Conservation (phyloP, 805 yeast genomes). For the Nakazawaea peltata region DNA sequence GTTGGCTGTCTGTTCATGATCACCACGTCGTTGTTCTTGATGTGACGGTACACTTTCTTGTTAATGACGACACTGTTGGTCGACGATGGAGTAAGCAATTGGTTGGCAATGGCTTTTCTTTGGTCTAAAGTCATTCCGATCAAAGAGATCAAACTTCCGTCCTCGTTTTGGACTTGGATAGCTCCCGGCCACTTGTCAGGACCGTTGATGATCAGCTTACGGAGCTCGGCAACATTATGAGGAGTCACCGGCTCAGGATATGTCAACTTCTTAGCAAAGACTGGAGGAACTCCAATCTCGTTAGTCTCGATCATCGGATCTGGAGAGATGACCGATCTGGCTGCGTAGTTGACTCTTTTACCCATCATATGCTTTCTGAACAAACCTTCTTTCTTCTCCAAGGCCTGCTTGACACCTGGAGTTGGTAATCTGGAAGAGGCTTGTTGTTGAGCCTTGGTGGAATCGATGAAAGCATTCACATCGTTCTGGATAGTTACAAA, state of each 20-base stretch:
- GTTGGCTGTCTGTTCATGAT: slow-evolving; percentile 99
- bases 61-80: slow-evolving; percentile 56
- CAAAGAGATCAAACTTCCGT: slow-evolving; percentile 75
- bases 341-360: slow-evolving; percentile 97
- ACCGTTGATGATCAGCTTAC: slow-evolving; percentile 95
- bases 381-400: slow-evolving; percentile 97
- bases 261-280: slow-evolving; percentile 89
- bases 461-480: slow-evolving; percentile 88
- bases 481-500: slow-evolving; percentile 94
- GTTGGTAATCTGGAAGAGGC: slow-evolving; percentile 58
- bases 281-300: slow-evolving; percentile 98
- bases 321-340: slow-evolving; percentile 98
- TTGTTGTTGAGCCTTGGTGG: slow-evolving; percentile 73
- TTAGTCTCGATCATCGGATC: slow-evolving; percentile 98
- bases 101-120: slow-evolving; percentile 91
- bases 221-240: slow-evolving; percentile 80
- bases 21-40: slow-evolving; percentile 90
- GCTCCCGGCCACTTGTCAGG: slow-evolving; percentile 99
- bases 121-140: slow-evolving; percentile 89
- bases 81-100: slow-evolving; percentile 78
- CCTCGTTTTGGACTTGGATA: slow-evolving; percentile 89
- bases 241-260: slow-evolving; percentile 98
- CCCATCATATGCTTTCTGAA: slow-evolving; percentile 99
- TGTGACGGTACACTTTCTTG: slow-evolving; percentile 92
- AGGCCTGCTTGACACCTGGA: slow-evolving; percentile 96